phyloP scores from a whole-genome alignment of 345 rosid species.

The Eucalyptus camaldulensis region DNA sequence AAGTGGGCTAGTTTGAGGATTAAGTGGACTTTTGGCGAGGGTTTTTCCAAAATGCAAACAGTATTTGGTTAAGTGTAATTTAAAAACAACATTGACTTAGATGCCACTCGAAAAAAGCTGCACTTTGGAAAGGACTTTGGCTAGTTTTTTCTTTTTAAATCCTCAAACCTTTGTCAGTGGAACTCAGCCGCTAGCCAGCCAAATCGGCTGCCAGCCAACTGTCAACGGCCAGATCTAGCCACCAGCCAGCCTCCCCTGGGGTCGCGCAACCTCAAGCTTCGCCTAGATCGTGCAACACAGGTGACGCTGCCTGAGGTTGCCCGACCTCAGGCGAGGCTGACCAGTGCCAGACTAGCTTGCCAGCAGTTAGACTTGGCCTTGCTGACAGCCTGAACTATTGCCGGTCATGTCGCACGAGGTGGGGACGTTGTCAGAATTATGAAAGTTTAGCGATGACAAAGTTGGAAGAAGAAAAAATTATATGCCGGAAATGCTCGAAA shows the following conservation, averaged over 20 bases:
- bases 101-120: neutral
- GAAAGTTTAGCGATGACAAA: neutral
- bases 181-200: neutral
- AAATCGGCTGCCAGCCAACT: neutral
- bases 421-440: neutral
- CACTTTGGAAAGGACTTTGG: too few relatives aligned
- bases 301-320: neutral
- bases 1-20: neutral
- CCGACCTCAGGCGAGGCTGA: neutral
- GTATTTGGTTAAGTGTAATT: neutral
- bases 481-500: neutral
- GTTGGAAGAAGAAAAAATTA: neutral
- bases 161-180: neutral
- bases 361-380: neutral
- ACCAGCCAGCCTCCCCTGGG: neutral
- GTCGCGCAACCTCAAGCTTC: neutral
- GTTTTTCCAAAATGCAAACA: neutral
- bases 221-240: neutral
- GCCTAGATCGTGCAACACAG: neutral
- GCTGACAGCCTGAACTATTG: neutral
- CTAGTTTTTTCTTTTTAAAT: neutral
- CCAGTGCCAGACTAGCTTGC: neutral
- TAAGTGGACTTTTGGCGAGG: neutral
- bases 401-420: neutral
- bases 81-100: neutral